Percentiles rank a stretch among this genome's conserved stretches.
Evolutionary conservation across 345 rosid species (phyloP).

Genomic region (Acer campestre): DNA sequence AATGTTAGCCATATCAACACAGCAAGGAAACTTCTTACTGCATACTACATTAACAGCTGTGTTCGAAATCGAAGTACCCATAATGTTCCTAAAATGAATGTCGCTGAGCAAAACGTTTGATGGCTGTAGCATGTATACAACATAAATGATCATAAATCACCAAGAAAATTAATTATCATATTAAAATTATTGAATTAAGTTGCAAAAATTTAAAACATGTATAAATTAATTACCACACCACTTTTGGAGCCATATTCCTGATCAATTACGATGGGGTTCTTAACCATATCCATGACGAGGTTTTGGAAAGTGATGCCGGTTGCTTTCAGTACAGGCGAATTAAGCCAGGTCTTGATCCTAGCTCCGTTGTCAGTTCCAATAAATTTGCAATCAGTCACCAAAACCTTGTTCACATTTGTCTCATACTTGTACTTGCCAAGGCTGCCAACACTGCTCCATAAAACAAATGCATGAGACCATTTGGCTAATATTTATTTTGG

Average conservation of each 20-base stretch:
- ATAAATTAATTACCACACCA: neutral
- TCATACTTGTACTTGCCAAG: slow-evolving; percentile 39
- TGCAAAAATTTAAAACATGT: no score
- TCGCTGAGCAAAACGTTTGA: no score
- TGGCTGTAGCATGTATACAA: no score
- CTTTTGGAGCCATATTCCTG: slow-evolving; percentile 35
- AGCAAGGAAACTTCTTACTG: no score
- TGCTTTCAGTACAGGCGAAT: slow-evolving; percentile 25
- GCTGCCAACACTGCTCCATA: slow-evolving; percentile 40
- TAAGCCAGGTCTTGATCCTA: slow-evolving; percentile 42
- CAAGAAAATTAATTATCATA: neutral
- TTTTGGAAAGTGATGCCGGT: slow-evolving; percentile 35
- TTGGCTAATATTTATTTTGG: no score
- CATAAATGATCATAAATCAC: no score
- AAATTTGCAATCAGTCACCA: slow-evolving; percentile 38
- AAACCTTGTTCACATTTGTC: slow-evolving; percentile 34
- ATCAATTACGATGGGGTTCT: slow-evolving; percentile 44
- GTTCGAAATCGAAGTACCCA: no score
- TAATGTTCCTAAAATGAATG: no score
- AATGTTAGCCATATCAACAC: no score
- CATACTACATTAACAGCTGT: no score
- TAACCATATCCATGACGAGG: slow-evolving; percentile 32
- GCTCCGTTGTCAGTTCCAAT: slow-evolving; percentile 36
- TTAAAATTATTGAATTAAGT: neutral
- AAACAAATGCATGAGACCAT: no score